A percentile compares a stretch with the other conserved stretches of the same genome.
Conservation (phyloP, 148 eudicot genomes). For the Simmondsia chinensis region DNA sequence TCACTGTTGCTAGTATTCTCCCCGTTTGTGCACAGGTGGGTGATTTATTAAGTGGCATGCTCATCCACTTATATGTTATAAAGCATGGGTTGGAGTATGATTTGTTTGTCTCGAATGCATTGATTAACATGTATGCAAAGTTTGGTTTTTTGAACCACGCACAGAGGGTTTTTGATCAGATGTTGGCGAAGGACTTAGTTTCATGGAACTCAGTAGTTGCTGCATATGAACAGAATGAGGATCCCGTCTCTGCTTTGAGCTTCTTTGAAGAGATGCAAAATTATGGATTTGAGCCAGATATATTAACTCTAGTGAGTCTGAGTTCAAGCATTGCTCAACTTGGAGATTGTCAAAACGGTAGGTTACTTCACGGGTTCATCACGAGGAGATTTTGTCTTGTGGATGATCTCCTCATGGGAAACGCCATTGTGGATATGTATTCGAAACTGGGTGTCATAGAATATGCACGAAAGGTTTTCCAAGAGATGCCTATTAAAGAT, state of each 20-base stretch:
- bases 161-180: slow-evolving; percentile 35
- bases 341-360: slow-evolving; percentile 27
- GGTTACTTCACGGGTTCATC: slow-evolving; percentile 49
- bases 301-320: slow-evolving; percentile 56
- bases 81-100: slow-evolving; percentile 60
- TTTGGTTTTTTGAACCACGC: slow-evolving; percentile 40
- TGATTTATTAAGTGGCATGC: slow-evolving; percentile 24
- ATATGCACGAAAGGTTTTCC: slow-evolving; percentile 38
- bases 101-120: slow-evolving; percentile 54
- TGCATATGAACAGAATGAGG: slow-evolving; percentile 59
- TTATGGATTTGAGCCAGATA: slow-evolving; percentile 42
- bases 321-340: slow-evolving; percentile 55
- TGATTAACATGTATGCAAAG: slow-evolving; percentile 65
- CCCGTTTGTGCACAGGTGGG: slow-evolving; percentile 50
- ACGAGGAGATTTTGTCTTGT: slow-evolving; percentile 43
- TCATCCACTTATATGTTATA: slow-evolving; percentile 53
- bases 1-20: slow-evolving; percentile 57
- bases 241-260: slow-evolving; percentile 26
- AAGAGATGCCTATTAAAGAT: slow-evolving; percentile 36
- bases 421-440: slow-evolving; percentile 70
- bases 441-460: slow-evolving; percentile 53
- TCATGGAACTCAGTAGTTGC: slow-evolving; percentile 72
- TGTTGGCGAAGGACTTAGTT: slow-evolving; percentile 46
- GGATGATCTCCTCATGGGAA: slow-evolving; percentile 39
- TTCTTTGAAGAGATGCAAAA: slow-evolving; percentile 34